phyloP scores from a whole-genome alignment of 257 asterid genomes.

The Voacanga thouarsii region DNA sequence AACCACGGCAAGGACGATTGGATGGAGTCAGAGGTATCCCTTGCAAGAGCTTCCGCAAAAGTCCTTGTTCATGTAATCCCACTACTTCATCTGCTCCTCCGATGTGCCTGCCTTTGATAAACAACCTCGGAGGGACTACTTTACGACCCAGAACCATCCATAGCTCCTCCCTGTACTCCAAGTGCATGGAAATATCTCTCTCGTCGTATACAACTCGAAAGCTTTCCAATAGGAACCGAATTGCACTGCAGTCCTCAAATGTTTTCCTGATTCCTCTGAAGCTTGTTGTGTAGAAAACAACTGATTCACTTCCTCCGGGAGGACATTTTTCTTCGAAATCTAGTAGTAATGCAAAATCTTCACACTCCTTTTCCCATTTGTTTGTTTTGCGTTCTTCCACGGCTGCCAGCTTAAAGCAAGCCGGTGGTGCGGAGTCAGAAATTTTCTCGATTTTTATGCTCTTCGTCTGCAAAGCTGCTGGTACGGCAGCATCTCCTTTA shows the following conservation, averaged over 20 bases:
- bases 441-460: background rate
- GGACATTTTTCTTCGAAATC: conserved; percentile 49
- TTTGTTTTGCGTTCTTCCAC: conserved; percentile 14
- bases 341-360: background rate
- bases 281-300: conserved; percentile 73
- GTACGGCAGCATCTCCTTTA: conserved; percentile 5
- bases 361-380: conserved; percentile 10
- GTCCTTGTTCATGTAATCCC: conserved; percentile 64
- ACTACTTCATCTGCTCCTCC: conserved; percentile 82
- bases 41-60: conserved; percentile 35
- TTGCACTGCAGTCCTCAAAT: conserved; percentile 58
- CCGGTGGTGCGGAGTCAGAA: conserved; percentile 11
- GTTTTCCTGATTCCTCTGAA: conserved; percentile 76
- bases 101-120: conserved; percentile 52
- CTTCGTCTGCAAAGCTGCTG: conserved; percentile 5
- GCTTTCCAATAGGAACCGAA: conserved; percentile 56
- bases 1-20: conserved; percentile 42
- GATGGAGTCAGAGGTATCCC: conserved; percentile 50
- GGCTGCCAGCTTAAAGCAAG: conserved; percentile 8
- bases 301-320: conserved; percentile 46
- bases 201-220: conserved; percentile 49
- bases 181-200: conserved; percentile 69
- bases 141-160: conserved; percentile 49
- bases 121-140: conserved; percentile 73
- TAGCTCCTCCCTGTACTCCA: conserved; percentile 70